phyloP scores from a whole-genome alignment of 2,329 filamentous ascomycete species.

The Ophiostoma pallidulum region DNA sequence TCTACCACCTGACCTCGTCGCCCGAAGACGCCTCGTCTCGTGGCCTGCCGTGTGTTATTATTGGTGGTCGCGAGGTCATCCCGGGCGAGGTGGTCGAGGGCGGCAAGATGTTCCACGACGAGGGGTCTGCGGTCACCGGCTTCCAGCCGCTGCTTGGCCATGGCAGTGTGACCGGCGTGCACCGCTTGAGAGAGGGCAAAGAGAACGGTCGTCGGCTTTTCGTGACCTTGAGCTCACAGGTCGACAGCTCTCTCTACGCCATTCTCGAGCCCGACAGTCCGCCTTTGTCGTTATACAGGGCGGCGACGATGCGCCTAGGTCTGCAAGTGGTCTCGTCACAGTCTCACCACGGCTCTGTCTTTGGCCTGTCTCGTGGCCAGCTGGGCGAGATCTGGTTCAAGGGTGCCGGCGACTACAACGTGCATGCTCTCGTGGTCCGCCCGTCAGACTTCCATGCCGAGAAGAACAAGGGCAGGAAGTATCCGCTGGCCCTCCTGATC shows the following conservation, averaged over 20 bases:
- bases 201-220: conserved; percentile 40
- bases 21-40: conserved; percentile 27
- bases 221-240: conserved; percentile 55
- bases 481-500: conserved; percentile 69
- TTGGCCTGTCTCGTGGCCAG: conserved; percentile 56
- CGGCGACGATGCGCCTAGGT: conserved; percentile 19
- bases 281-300: background rate
- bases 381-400: conserved; percentile 60
- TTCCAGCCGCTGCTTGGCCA: conserved; percentile 21
- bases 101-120: background rate
- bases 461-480: conserved; percentile 45
- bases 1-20: conserved; percentile 53
- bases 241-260: conserved; percentile 63
- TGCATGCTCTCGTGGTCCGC: conserved; percentile 62
- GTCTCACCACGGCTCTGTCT: conserved; percentile 54
- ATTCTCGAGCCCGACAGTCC: conserved; percentile 38
- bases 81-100: background rate
- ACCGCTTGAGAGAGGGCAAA: conserved; percentile 34
- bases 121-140: background rate
- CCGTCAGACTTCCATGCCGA: conserved; percentile 56
- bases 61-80: conserved; percentile 22
- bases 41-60: conserved; percentile 39
- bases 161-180: conserved; percentile 45
- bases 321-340: conserved; percentile 48
- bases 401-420: conserved; percentile 52